Evolutionary conservation across 306 rosid genomes (phyloP), one percentile per base, ranked within the genome.

Genomic region (Corylus americana): DNA sequence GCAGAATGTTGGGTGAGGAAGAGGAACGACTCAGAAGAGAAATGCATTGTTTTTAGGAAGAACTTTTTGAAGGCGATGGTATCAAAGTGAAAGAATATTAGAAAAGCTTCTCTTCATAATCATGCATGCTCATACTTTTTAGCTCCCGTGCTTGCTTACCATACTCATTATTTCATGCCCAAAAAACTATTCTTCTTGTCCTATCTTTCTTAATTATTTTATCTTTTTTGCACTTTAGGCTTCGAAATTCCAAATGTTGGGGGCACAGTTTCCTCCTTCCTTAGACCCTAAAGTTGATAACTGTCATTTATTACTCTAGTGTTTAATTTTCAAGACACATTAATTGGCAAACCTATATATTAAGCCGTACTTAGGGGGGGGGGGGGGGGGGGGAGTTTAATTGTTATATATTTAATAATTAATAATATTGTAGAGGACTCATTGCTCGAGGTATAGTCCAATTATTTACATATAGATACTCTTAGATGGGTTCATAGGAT

Each of bases 101-200:
- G 27, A 67, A 47, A 78, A 58, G 44, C 70, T 25, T 11, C 17
- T 66, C 57, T 50, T 82, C 68, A 77, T 71, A 74, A 75, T 74
- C 78, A 70, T 81, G 88, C 78, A 70, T 81, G 88, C 81, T 55
- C 49, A 39, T 39, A 22, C 50, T 88, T 80, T 73, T 73, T 59
- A 72, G 78, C 88, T 80, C 87, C 86, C 87, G 87, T 90, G 94
- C 92, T 74, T 82, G 85, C 79, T 63, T 66, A 53, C 81, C 78
- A 48, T 55, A 55, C 35, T 71, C 73, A 80, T 78, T 79, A 82
- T 31, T 84, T 82, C 64, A 64, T 77, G 79, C 86, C 69, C 74
- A 75, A 69, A 75, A 80, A 70, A 58, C 48, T 71, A 69, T 78
- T 51, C 81, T 59, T 84, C 83, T 79, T 82, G 78, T 78, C 84